A percentile compares a stretch with the other conserved stretches of the same genome.
These are phyloP conservation scores for Astragalus glycyphyllos DNA, from an alignment of 306 rosid species.

Conservation along the genomic window DNA sequence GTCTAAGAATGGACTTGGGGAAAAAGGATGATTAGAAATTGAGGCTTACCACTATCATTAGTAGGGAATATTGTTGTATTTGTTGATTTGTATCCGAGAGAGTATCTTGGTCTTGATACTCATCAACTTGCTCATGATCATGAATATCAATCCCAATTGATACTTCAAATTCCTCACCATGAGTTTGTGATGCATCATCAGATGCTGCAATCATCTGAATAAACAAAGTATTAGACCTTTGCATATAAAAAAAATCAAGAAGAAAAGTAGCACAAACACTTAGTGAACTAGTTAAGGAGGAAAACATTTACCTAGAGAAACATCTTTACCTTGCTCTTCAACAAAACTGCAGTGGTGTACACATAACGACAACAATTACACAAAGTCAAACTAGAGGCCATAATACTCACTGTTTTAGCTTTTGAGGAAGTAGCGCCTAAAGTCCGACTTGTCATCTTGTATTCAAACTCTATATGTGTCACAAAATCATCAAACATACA, in stretches of 20 bases:
- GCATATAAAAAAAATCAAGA: slow-evolving; percentile 24
- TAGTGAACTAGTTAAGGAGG: neutral
- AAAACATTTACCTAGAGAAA: slow-evolving; percentile 54
- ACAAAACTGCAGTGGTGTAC: too few relatives aligned
- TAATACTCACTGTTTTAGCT: too few relatives aligned
- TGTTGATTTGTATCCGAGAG: slow-evolving; percentile 40
- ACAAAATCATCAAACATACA: too few relatives aligned
- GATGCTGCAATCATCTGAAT: slow-evolving; percentile 53
- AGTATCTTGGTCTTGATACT: slow-evolving; percentile 61
- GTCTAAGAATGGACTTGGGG: neutral
- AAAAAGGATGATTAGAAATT: slow-evolving; percentile 30
- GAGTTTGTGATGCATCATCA: slow-evolving; percentile 60
- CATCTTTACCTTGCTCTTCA: slow-evolving; percentile 52
- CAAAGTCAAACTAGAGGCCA: too few relatives aligned
- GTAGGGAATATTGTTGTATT: slow-evolving; percentile 63
- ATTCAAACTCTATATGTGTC: too few relatives aligned
- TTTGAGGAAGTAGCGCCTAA: too few relatives aligned
- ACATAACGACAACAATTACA: too few relatives aligned
- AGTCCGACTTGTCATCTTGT: too few relatives aligned
- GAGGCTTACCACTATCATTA: slow-evolving; percentile 58
- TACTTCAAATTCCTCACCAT: slow-evolving; percentile 66
- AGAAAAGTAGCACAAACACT: slow-evolving; percentile 1
- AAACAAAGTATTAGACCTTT: slow-evolving; percentile 16
- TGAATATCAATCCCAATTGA: slow-evolving; percentile 91
- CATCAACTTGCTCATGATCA: slow-evolving; percentile 73